phyloP scores from a whole-genome alignment of 257 asterid genomes.

The Primulina huaijiensis region DNA sequence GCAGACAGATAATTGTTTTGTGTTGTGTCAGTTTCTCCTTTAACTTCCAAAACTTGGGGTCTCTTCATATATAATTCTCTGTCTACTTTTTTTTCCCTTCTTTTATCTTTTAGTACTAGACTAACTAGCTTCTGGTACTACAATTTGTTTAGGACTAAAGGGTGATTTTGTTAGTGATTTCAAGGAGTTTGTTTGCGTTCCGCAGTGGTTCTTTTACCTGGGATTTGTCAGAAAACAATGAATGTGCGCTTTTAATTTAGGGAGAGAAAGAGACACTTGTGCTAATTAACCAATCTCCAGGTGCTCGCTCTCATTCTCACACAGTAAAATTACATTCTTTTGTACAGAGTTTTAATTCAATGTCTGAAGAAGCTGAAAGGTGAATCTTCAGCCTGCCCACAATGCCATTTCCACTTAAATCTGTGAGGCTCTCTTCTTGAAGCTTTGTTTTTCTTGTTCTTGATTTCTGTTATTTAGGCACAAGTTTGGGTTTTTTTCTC shows the following conservation, averaged over 20 bases:
- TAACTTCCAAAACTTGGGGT: slow-evolving; percentile 33
- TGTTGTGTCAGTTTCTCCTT: slow-evolving; percentile 27
- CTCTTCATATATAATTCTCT: slow-evolving; percentile 20
- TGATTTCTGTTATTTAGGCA: slow-evolving; percentile 25
- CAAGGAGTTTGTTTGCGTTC: slow-evolving; percentile 17
- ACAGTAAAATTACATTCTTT: slow-evolving; percentile 10
- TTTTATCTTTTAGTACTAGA: slow-evolving; percentile 5
- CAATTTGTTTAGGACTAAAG: slow-evolving; percentile 16
- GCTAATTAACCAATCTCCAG: slow-evolving; percentile 25
- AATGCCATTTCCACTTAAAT: slow-evolving; percentile 26
- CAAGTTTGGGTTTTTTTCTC: background rate
- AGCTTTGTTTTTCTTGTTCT: slow-evolving; percentile 10
- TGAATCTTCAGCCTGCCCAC: slow-evolving; percentile 28
- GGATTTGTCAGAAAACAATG: slow-evolving; percentile 33
- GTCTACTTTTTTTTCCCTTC: background rate
- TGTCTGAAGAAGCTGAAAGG: slow-evolving; percentile 27
- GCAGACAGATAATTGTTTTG: slow-evolving; percentile 16
- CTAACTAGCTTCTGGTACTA: slow-evolving; percentile 5
- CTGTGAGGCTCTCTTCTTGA: slow-evolving; percentile 34
- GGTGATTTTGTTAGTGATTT: slow-evolving; percentile 17
- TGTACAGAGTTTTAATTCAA: slow-evolving; percentile 14
- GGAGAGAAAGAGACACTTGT: slow-evolving; percentile 21
- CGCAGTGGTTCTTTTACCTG: slow-evolving; percentile 30
- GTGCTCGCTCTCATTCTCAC: slow-evolving; percentile 8
- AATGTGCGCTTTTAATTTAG: slow-evolving; percentile 24